Percentiles rank a stretch among this genome's conserved stretches.
Evolutionary conservation across 192 early-diverging fungal genomes (phyloP).

Genomic region (Rhizophagus prolifer): DNA sequence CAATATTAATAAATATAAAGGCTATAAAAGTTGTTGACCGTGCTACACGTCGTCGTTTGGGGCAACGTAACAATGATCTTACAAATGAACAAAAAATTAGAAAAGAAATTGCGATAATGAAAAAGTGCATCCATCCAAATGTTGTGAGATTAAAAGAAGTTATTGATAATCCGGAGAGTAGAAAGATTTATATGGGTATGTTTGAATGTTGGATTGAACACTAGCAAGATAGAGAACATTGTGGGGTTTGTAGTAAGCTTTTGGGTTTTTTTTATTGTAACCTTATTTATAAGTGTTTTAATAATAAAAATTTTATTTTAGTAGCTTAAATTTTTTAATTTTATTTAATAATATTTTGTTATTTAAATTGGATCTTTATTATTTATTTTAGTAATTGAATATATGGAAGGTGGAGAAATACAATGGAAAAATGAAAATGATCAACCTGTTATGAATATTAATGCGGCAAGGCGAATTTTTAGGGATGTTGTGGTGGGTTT

Average conservation of each 20-base stretch:
- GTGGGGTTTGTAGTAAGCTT: slow-evolving; percentile 6
- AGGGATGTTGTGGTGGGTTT: slow-evolving; percentile 87
- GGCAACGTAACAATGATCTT: slow-evolving; percentile 36
- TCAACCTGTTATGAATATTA: slow-evolving; percentile 61
- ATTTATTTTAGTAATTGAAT: slow-evolving; percentile 68
- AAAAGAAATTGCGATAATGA: slow-evolving; percentile 93
- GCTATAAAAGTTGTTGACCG: slow-evolving; percentile 49
- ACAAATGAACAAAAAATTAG: slow-evolving; percentile 82
- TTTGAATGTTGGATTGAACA: slow-evolving; percentile 3
- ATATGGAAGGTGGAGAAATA: slow-evolving; percentile 90
- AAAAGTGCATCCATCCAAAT: slow-evolving; percentile 92
- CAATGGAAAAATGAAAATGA: slow-evolving; percentile 73
- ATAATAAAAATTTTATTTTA: not conserved
- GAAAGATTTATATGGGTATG: slow-evolving; percentile 89
- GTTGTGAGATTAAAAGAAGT: slow-evolving; percentile 89
- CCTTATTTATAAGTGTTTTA: not conserved
- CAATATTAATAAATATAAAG: slow-evolving; percentile 18
- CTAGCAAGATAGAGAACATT: not conserved
- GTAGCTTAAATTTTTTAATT: not conserved
- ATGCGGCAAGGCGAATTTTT: slow-evolving; percentile 77
- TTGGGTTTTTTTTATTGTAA: not conserved
- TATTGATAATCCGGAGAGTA: slow-evolving; percentile 88
- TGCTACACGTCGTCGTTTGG: slow-evolving; percentile 40
- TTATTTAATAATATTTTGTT: not conserved
- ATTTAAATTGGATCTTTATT: not conserved